A percentile compares a stretch with the other conserved stretches of the same genome.
phyloP scores from a whole-genome alignment of 768 basidiomycete genomes.

The Naganishia vishniacii region DNA sequence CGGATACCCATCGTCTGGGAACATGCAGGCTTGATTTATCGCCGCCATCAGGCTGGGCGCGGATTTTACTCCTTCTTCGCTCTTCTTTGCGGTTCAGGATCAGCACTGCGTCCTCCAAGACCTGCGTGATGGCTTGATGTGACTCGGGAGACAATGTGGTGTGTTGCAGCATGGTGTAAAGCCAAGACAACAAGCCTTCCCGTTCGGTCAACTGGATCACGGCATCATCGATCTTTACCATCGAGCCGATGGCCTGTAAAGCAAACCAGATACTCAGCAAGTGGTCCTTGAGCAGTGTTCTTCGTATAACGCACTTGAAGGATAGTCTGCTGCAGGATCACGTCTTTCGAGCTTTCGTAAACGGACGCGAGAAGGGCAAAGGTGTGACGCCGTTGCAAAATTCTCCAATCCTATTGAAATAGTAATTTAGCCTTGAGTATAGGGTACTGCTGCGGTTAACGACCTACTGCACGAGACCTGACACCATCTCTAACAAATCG shows the following conservation, averaged over 20 bases:
- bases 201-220: constrained; percentile 66
- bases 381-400: constrained; percentile 72
- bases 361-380: constrained; percentile 82
- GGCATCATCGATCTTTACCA: constrained; percentile 58
- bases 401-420: constrained; percentile 65
- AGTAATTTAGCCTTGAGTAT: background rate
- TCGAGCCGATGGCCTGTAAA: constrained; percentile 11
- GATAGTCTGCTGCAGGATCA: constrained; percentile 56
- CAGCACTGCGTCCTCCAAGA: constrained; percentile 29
- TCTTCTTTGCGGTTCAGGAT: constrained; percentile 33
- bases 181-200: constrained; percentile 71
- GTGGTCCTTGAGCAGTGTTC: constrained; percentile 51
- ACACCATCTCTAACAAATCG: constrained; percentile 76
- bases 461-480: constrained; percentile 52
- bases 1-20: constrained; percentile 10
- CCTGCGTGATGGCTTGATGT: constrained; percentile 5
- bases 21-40: constrained; percentile 4
- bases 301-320: constrained; percentile 53
- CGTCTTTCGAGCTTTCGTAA: constrained; percentile 65
- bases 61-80: background rate
- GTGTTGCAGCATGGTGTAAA: constrained; percentile 32
- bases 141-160: constrained; percentile 14
- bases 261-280: background rate
- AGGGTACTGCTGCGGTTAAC: background rate
- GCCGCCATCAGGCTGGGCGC: background rate